Evolutionary conservation across 805 yeast genomes (phyloP), one percentile per base, ranked within the genome.

Genomic region (Cephaloascus fragrans): DNA sequence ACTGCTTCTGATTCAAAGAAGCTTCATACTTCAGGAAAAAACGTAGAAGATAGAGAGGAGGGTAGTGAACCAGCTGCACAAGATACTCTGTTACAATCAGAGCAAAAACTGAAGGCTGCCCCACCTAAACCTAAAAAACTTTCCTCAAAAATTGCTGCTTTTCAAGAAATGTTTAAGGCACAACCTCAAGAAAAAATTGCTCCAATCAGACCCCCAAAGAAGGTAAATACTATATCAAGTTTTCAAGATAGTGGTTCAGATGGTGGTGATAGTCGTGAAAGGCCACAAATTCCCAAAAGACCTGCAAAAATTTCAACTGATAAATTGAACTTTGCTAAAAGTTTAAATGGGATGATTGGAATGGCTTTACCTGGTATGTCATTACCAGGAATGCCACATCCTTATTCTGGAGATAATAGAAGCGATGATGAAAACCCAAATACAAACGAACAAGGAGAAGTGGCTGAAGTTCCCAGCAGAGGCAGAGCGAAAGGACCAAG

Each of bases 111-210:
- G n/a, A n/a, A n/a, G n/a, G n/a, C n/a, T n/a, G n/a, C 86, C 12
- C 87, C 87, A 4, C 80, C 77, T 23, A 78, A 78, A 18, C 90
- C 90, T 3, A 82, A 82, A 49, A 83, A 83, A 48, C 77, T 86
- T 15, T 82, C 90, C 0, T 78, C 87, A 1, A 81, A 71, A 44
- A 83, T 83, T 43, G 88, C 89, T 1, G 88, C 88, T 0, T 83
- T 83, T 55, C 94, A 83, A 51, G 83, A 81, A 50, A 76, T 81
- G 82, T 64, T 83, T 39, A 73, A 73, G 43, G 71, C 68, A 44
- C 79, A 73, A 49, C 53, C 57, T 28, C 58, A 64, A 40, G 65
- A 66, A 34, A 29, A 47, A 35, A 53, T 49, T 9, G 29, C 14
- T 26, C 33, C 33, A 6, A 8, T 9, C n/a, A 31, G 8, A 31